Evolutionary conservation across 495 filamentous ascomycete genomes (phyloP).

Genomic region (Halenospora varia): DNA sequence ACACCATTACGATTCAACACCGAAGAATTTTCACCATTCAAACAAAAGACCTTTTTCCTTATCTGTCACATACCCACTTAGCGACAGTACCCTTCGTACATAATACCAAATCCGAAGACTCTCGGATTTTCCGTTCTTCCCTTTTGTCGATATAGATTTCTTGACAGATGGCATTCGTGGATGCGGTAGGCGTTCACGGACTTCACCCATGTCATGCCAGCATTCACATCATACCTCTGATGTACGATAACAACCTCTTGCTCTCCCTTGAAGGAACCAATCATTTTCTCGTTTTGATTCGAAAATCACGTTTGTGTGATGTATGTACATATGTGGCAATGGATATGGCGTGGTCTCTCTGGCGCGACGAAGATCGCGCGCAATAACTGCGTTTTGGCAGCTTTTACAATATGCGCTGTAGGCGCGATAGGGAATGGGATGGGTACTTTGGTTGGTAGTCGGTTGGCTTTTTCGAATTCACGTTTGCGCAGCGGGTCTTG

Average conservation of each 20-base stretch:
- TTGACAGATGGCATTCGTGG: conserved; percentile 1
- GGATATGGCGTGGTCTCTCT: background rate
- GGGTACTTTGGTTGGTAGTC: background rate
- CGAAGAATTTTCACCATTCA: conserved; percentile 16
- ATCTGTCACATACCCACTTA: conserved; percentile 9
- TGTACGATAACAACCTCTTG: background rate
- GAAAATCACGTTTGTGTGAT: background rate
- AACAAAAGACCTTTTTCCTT: conserved; percentile 1
- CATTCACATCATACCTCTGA: background rate
- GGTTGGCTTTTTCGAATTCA: background rate
- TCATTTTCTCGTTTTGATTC: background rate
- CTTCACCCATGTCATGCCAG: background rate
- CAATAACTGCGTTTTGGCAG: too few species aligned
- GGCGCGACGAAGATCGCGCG: too few species aligned
- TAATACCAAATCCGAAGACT: conserved; percentile 3
- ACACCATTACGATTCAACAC: background rate
- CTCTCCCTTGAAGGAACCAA: background rate
- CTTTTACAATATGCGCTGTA: background rate
- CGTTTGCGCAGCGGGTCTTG: conserved; percentile 9
- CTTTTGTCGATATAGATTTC: conserved; percentile 14
- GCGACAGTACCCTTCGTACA: conserved; percentile 4
- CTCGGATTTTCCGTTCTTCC: background rate
- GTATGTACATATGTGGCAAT: background rate
- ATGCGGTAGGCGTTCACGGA: background rate
- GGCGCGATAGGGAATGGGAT: too few species aligned